A percentile compares a stretch with the other conserved stretches of the same genome.
These are phyloP conservation scores for Cytospora chrysosperma DNA, from an alignment of 2,329 filamentous ascomycete genomes.

Conservation along the genomic window DNA sequence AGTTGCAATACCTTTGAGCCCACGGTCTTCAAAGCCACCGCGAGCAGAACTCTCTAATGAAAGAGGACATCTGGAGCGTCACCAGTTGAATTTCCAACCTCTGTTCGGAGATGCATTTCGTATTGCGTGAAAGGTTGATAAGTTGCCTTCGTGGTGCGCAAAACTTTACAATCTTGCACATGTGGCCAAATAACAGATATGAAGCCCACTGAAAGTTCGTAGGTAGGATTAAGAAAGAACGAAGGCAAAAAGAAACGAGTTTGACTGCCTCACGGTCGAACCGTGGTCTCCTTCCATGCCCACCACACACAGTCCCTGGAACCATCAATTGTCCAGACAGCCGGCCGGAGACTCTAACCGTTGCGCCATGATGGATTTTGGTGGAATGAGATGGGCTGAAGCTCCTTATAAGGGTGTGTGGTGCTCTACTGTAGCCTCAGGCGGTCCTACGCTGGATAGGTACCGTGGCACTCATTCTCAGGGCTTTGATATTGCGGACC, in stretches of 20 bases:
- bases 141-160: no score
- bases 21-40: no score
- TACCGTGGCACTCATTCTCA: no score
- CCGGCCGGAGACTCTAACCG: not conserved
- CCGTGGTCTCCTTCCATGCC: not conserved
- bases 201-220: not conserved
- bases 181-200: not conserved
- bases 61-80: no score
- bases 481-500: no score
- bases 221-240: not conserved
- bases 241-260: not conserved
- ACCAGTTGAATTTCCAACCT: no score
- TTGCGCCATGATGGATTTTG: not conserved
- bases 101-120: no score
- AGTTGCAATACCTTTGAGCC: no score
- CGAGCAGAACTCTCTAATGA: no score
- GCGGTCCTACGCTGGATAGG: no score
- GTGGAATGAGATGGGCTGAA: not conserved
- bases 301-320: not conserved
- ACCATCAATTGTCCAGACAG: not conserved
- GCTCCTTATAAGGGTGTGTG: not conserved
- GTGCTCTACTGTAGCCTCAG: not conserved
- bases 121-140: no score
- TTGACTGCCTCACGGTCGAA: not conserved
- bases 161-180: fast-evolving